Evolutionary conservation across 805 yeast species (phyloP).

Genomic region (Suhomyces vadensis): DNA sequence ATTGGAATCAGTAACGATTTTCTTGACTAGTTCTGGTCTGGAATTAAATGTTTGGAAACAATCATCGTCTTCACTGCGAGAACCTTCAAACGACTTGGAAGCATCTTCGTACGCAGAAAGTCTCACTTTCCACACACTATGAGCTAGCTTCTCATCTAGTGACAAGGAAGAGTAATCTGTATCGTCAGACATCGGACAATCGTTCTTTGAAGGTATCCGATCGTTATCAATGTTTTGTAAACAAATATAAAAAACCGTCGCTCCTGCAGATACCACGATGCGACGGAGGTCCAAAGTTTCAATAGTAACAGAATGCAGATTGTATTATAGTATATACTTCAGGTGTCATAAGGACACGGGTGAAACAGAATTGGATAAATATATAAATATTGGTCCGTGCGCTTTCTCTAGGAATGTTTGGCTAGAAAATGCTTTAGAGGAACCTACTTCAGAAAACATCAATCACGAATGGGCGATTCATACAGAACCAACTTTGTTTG

Average conservation of each 20-base stretch:
- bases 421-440: no score
- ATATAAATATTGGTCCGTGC: background rate
- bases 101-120: constrained; percentile 74
- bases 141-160: constrained; percentile 58
- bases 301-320: constrained; percentile 6
- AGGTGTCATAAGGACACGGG: constrained; percentile 1
- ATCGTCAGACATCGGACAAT: constrained; percentile 39
- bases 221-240: constrained; percentile 12
- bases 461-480: no score
- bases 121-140: constrained; percentile 77
- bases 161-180: constrained; percentile 65
- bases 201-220: background rate
- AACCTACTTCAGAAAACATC: no score
- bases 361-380: background rate
- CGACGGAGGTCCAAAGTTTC: background rate
- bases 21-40: constrained; percentile 56
- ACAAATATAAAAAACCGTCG: constrained; percentile 4
- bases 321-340: constrained; percentile 8
- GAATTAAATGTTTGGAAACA: constrained; percentile 52
- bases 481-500: no score
- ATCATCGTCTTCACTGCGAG: constrained; percentile 56
- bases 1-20: constrained; percentile 71
- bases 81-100: constrained; percentile 48
- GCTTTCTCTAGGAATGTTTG: background rate
- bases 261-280: background rate